Percentiles rank a stretch among this genome's conserved stretches.
These are phyloP conservation scores for Colletotrichum sp. DNA, from an alignment of 2,329 filamentous ascomycete species.

Conservation along the genomic window DNA sequence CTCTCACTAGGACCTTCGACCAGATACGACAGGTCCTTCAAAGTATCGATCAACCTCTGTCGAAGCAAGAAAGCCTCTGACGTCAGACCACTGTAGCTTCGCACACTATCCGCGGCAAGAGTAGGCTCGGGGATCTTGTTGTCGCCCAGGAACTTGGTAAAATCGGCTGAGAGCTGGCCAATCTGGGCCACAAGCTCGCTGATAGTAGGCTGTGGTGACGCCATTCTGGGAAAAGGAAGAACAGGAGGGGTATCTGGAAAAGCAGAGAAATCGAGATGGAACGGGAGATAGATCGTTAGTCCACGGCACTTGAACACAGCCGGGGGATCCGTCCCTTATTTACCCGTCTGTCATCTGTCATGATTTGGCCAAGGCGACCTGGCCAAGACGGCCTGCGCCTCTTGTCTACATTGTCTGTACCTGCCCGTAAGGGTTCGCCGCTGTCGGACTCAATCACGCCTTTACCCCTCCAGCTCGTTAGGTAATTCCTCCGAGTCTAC, in stretches of 20 bases:
- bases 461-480: background rate
- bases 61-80: constrained; percentile 47
- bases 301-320: background rate
- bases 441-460: background rate
- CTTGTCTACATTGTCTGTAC: background rate
- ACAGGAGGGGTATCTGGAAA: constrained; percentile 8
- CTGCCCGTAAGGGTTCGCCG: background rate
- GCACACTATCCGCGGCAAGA: constrained; percentile 47
- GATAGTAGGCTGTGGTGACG: constrained; percentile 39
- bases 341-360: background rate
- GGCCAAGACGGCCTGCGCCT: background rate
- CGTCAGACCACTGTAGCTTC: constrained; percentile 44
- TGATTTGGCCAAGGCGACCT: background rate
- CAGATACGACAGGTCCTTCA: constrained; percentile 52
- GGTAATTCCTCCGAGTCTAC: background rate
- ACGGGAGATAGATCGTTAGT: background rate
- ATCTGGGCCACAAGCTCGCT: constrained; percentile 49
- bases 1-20: constrained; percentile 55
- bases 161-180: constrained; percentile 44
- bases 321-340: background rate
- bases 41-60: constrained; percentile 47
- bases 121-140: constrained; percentile 47
- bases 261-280: background rate
- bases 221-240: constrained; percentile 28
- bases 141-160: constrained; percentile 44